Percentiles rank a stretch among this genome's conserved stretches.
Evolutionary conservation across 306 rosid species (phyloP).

Genomic region (Lathyrus aphaca): DNA sequence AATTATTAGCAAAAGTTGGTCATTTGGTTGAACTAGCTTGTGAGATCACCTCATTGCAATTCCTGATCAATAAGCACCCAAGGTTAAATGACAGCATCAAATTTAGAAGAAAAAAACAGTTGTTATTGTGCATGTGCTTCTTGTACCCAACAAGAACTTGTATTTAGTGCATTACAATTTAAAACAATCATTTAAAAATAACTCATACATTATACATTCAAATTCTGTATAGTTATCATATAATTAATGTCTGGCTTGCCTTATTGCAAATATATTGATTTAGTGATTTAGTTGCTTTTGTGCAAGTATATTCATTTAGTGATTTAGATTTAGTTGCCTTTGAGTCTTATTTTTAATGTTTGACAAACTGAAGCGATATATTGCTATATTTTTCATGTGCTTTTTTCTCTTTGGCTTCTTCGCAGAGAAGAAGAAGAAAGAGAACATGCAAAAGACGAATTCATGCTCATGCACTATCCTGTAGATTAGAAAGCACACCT

Average conservation of each 20-base stretch:
- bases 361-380: not conserved
- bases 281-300: too few species aligned
- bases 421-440: slow-evolving; percentile 59
- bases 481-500: slow-evolving; percentile 45
- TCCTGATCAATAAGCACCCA: not conserved
- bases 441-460: slow-evolving; percentile 51
- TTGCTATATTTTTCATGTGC: slow-evolving; percentile 1
- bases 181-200: not conserved
- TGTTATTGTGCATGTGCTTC: not conserved
- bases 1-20: not conserved
- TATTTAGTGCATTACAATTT: not conserved
- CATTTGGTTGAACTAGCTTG: not conserved
- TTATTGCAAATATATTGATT: not conserved
- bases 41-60: slow-evolving; percentile 5
- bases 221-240: slow-evolving; percentile 7
- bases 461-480: slow-evolving; percentile 71
- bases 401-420: slow-evolving; percentile 24
- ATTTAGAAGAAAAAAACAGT: not conserved
- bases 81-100: not conserved
- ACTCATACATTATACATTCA: not conserved
- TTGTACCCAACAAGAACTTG: not conserved
- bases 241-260: slow-evolving; percentile 2
- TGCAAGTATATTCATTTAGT: not conserved
- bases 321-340: slow-evolving; percentile 13
- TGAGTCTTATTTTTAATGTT: not conserved